A percentile compares a stretch with the other conserved stretches of the same genome.
phyloP scores from a whole-genome alignment of 345 rosid genomes.

The Sisymbrium irio region DNA sequence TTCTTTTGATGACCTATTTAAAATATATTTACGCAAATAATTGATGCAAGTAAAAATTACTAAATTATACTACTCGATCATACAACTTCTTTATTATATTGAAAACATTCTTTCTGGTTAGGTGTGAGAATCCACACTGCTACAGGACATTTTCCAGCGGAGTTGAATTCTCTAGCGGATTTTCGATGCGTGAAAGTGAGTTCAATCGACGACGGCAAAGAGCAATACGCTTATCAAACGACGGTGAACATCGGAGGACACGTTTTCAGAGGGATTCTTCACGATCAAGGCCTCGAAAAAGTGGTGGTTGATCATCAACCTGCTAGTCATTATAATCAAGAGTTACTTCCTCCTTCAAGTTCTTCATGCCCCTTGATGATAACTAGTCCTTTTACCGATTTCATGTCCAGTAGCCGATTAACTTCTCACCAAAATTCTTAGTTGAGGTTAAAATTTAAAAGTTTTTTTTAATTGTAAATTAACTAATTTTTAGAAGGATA shows the following conservation, averaged over 20 bases:
- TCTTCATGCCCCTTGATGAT: slow-evolving; percentile 40
- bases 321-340: slow-evolving; percentile 12
- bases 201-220: slow-evolving; percentile 39
- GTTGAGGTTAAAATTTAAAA: slow-evolving; percentile 1
- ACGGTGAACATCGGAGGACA: slow-evolving; percentile 54
- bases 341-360: slow-evolving; percentile 39
- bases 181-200: slow-evolving; percentile 56
- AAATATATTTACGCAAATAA: background rate
- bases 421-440: slow-evolving; percentile 32
- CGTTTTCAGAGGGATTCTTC: slow-evolving; percentile 61
- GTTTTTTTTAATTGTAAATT: background rate
- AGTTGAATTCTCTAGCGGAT: slow-evolving; percentile 42
- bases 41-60: background rate
- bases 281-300: slow-evolving; percentile 54
- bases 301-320: slow-evolving; percentile 21
- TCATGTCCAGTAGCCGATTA: slow-evolving; percentile 54
- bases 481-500: background rate
- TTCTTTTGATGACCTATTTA: background rate
- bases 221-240: slow-evolving; percentile 46
- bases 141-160: slow-evolving; percentile 46
- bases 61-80: background rate
- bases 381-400: slow-evolving; percentile 39
- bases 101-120: slow-evolving; percentile 17
- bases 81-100: background rate
- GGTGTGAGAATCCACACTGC: slow-evolving; percentile 41